These are phyloP conservation scores for Claviceps sp. DNA, from an alignment of 2,329 filamentous ascomycete species.

Conservation along the genomic window DNA sequence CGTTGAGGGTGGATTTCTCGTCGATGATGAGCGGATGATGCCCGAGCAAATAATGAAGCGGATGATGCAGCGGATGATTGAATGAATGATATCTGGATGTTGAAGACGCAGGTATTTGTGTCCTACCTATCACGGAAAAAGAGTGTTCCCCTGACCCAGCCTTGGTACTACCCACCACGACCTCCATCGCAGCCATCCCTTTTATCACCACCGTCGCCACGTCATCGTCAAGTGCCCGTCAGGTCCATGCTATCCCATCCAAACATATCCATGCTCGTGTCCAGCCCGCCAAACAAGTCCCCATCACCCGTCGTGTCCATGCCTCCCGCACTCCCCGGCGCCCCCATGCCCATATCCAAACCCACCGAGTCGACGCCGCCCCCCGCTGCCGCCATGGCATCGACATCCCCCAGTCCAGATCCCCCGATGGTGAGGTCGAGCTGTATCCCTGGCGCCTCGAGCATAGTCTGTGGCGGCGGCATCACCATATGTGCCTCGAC, in stretches of 20 bases:
- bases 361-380: conserved; percentile 27
- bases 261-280: conserved; percentile 31
- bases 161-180: too few species aligned
- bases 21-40: too few species aligned
- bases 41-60: too few species aligned
- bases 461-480: conserved; percentile 26
- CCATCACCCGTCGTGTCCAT: conserved; percentile 22
- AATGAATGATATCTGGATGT: too few species aligned
- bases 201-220: too few species aligned
- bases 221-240: conserved; percentile 4
- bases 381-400: conserved; percentile 30
- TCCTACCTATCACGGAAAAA: too few species aligned
- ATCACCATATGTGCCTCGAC: conserved; percentile 52
- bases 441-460: conserved; percentile 27
- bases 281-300: conserved; percentile 25
- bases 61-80: too few species aligned
- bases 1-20: too few species aligned
- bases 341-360: conserved; percentile 32
- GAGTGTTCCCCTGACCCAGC: too few species aligned
- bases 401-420: conserved; percentile 24
- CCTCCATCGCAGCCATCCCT: too few species aligned
- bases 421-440: conserved; percentile 27
- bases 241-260: conserved; percentile 24
- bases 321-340: conserved; percentile 18
- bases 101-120: too few species aligned